Evolutionary conservation across 2,329 filamentous ascomycete species (phyloP).

Genomic region (Cercospora beticola): DNA sequence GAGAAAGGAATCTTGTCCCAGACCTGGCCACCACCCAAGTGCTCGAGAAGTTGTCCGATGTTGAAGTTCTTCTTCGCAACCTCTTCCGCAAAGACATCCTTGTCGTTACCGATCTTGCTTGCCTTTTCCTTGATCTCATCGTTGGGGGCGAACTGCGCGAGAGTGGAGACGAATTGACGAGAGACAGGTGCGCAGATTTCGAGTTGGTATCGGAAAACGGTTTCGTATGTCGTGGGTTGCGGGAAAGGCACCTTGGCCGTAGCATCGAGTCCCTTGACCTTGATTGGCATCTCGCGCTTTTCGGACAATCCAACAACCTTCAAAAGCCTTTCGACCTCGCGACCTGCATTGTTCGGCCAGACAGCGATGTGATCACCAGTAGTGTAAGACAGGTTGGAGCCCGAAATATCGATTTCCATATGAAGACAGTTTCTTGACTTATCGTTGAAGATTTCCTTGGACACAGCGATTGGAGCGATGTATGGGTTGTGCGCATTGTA

Average conservation of each 20-base stretch:
- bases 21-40: constrained; percentile 67
- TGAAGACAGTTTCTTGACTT: constrained; percentile 94
- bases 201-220: constrained; percentile 90
- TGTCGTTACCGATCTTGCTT: constrained; percentile 83
- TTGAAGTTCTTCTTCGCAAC: constrained; percentile 81
- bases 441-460: constrained; percentile 84
- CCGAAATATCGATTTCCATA: constrained; percentile 88
- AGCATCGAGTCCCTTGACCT: constrained; percentile 85
- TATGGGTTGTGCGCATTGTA: constrained; percentile 87
- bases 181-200: constrained; percentile 95
- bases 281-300: constrained; percentile 80
- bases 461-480: constrained; percentile 89
- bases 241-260: constrained; percentile 98
- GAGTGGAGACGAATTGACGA: constrained; percentile 85
- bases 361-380: constrained; percentile 96
- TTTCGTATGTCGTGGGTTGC: constrained; percentile 93
- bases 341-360: constrained; percentile 94
- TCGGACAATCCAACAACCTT: constrained; percentile 70
- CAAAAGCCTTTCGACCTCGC: constrained; percentile 88
- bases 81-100: constrained; percentile 90
- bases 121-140: constrained; percentile 85
- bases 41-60: constrained; percentile 79
- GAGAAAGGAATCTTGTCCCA: constrained; percentile 92
- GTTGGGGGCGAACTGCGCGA: constrained; percentile 85
- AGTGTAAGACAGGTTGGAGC: constrained; percentile 87